Evolutionary conservation across 2,329 filamentous ascomycete species (phyloP), one percentile per base, ranked within the genome.

Genomic region (Chaetomium sp.): DNA sequence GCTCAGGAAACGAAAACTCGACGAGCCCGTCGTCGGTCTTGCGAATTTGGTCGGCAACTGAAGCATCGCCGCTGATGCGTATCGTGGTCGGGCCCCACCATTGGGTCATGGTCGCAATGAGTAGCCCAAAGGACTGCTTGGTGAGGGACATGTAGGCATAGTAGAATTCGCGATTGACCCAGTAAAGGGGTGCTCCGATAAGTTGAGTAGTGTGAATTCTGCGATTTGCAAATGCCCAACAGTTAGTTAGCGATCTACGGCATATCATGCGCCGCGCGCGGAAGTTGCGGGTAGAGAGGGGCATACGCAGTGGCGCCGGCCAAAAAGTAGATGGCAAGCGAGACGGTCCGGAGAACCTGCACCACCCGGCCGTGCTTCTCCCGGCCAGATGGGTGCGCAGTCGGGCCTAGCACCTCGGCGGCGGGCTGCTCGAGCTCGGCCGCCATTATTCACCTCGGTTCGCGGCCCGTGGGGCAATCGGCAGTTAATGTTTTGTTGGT

Each of bases 1-100:
- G 81, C 67, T 94, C 86, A 0, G 90, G 89, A 61, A 95, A 95
- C 61, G 82, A 77, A 69, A 89, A 91, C 65, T 90, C 78, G 38
- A 95, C 79, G 53, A 84, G 81, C 11, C 90, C 90, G 66, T 91
- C 87, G 3, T 77, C 70, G 5, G 83, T 86, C 60, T 85, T 78
- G 59, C 76, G 78, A 52, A 95, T 81, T 72, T 95, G 87, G 12
- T 84, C 87, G 6, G 84, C 79, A 61, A 95, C 88, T 34, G 86
- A 89, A 51, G 81, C 83, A 71, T 95, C 89, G 43, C 90, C 90
- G 68, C 89, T 94, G 65, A 95, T 87, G 53, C 88, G 80, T 54
- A 95, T 86, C 4, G 84, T 80, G 0, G 89, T 94, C 3, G 89
- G 88, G n/a, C 87, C 86, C 86, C 89, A 95, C 77, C 88, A 88